Percentiles rank a stretch among this genome's conserved stretches.
These are phyloP conservation scores for Aaosphaeria pasadenensis DNA, from an alignment of 2,329 filamentous ascomycete genomes.

Conservation along the genomic window DNA sequence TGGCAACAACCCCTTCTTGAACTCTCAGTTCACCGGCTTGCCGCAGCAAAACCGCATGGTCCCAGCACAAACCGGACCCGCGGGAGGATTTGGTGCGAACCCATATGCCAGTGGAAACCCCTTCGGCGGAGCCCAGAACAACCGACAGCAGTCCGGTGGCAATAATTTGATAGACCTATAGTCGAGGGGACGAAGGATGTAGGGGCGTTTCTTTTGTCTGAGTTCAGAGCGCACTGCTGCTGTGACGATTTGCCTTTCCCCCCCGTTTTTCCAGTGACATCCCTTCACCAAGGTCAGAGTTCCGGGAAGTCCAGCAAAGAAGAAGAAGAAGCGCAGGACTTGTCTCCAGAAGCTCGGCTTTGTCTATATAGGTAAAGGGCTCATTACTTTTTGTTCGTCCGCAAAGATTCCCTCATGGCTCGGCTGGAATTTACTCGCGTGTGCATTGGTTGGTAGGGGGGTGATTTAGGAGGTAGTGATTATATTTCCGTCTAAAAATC, in stretches of 20 bases:
- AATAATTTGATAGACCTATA: constrained; percentile 63
- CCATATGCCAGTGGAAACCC: constrained; percentile 51
- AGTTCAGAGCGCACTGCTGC: constrained; percentile 13
- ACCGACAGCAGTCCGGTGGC: constrained; percentile 42
- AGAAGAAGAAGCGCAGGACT: too few relatives aligned
- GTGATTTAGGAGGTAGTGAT: too few relatives aligned
- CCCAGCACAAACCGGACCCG: constrained; percentile 53
- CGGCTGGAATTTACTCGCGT: too few relatives aligned
- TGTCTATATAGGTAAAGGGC: too few relatives aligned
- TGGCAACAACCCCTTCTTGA: constrained; percentile 86
- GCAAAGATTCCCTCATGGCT: too few relatives aligned
- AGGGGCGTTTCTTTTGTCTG: constrained; percentile 15
- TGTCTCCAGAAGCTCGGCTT: too few relatives aligned
- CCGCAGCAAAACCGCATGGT: constrained; percentile 47
- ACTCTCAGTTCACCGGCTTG: constrained; percentile 74
- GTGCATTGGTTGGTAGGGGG: too few relatives aligned
- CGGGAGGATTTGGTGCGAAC: constrained; percentile 43
- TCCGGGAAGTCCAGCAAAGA: too few relatives aligned
- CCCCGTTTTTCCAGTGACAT: too few relatives aligned
- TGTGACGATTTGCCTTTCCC: constrained; percentile 3
- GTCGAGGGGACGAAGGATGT: constrained; percentile 1
- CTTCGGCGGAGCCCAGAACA: constrained; percentile 46
- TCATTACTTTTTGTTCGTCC: too few relatives aligned
- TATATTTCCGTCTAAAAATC: too few relatives aligned
- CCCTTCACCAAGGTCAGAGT: too few relatives aligned